Percentiles rank a stretch among this genome's conserved stretches.
Evolutionary conservation across 2,329 filamentous ascomycete species (phyloP).

Genomic region (Calonectria pauciramosa): DNA sequence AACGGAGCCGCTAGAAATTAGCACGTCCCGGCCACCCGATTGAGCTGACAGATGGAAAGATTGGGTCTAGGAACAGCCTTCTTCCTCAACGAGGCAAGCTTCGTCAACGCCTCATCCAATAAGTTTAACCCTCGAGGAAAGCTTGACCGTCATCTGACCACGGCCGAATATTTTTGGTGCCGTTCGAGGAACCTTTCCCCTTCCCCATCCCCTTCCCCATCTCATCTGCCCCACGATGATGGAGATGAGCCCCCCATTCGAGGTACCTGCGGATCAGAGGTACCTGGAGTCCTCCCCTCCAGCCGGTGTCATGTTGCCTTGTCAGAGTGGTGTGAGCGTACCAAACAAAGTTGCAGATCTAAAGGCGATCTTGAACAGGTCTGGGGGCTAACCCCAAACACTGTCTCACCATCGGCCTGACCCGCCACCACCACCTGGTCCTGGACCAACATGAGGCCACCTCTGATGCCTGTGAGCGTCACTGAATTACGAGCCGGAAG

Average conservation of each 20-base stretch:
- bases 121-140: slow-evolving; percentile 22
- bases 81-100: slow-evolving; percentile 16
- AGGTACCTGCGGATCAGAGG: slow-evolving; percentile 28
- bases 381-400: slow-evolving; percentile 31
- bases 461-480: neutral
- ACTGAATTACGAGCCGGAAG: neutral
- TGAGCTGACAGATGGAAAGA: slow-evolving; percentile 30
- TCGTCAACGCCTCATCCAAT: slow-evolving; percentile 24
- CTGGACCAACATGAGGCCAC: slow-evolving; percentile 17
- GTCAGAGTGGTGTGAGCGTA: slow-evolving; percentile 15
- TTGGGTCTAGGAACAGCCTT: slow-evolving; percentile 18
- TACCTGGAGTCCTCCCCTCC: slow-evolving; percentile 21
- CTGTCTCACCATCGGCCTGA: slow-evolving; percentile 35
- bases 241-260: slow-evolving; percentile 10
- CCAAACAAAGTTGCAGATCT: slow-evolving; percentile 29
- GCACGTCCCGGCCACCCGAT: slow-evolving; percentile 25
- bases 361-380: slow-evolving; percentile 34
- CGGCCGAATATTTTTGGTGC: slow-evolving; percentile 22
- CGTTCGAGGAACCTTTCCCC: slow-evolving; percentile 18
- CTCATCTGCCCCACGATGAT: slow-evolving; percentile 27
- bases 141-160: slow-evolving; percentile 33
- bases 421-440: slow-evolving; percentile 24
- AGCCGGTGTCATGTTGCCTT: slow-evolving; percentile 9
- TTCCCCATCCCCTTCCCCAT: neutral
- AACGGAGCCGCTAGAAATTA: slow-evolving; percentile 12